phyloP scores from a whole-genome alignment of 352 stramenopile species.

The Phytophthora nicotianae region DNA sequence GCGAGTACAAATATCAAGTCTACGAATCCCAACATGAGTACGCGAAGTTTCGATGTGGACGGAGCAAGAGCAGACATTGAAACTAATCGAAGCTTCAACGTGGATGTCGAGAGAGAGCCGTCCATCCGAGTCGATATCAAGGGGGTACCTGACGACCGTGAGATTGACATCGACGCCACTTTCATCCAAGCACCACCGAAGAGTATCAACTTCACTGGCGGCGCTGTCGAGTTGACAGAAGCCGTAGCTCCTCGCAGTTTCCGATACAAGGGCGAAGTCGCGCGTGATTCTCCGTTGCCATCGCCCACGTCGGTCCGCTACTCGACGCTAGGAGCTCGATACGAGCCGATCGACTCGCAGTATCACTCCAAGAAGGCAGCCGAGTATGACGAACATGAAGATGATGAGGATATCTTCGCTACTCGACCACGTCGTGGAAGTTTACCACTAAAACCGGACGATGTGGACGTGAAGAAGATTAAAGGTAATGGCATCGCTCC shows the following conservation, averaged over 20 bases:
- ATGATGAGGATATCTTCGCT: slow-evolving; percentile 40
- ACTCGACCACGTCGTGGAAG: slow-evolving; percentile 44
- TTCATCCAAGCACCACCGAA: slow-evolving; percentile 52
- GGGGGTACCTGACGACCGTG: slow-evolving; percentile 52
- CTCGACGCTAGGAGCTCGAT: slow-evolving; percentile 66
- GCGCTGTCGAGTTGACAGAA: slow-evolving; percentile 56
- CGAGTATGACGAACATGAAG: slow-evolving; percentile 60
- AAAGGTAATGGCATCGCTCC: slow-evolving; percentile 16
- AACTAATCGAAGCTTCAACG: slow-evolving; percentile 55
- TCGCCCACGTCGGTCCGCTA: slow-evolving; percentile 48
- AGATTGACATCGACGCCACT: slow-evolving; percentile 39
- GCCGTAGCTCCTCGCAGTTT: slow-evolving; percentile 63
- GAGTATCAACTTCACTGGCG: slow-evolving; percentile 75
- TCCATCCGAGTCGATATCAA: slow-evolving; percentile 60
- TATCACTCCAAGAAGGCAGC: slow-evolving; percentile 79
- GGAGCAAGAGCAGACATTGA: slow-evolving; percentile 35
- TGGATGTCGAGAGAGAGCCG: slow-evolving; percentile 53
- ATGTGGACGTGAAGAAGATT: slow-evolving; percentile 19
- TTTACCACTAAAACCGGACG: slow-evolving; percentile 34
- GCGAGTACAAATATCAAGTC: slow-evolving; percentile 11
- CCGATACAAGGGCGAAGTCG: slow-evolving; percentile 59
- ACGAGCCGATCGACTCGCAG: slow-evolving; percentile 66
- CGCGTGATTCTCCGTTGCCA: slow-evolving; percentile 41
- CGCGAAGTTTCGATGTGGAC: slow-evolving; percentile 70
- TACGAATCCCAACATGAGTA: slow-evolving; percentile 21